Evolutionary conservation across 345 rosid genomes (phyloP), one percentile per base, ranked within the genome.

Genomic region (Aegle marmelos): DNA sequence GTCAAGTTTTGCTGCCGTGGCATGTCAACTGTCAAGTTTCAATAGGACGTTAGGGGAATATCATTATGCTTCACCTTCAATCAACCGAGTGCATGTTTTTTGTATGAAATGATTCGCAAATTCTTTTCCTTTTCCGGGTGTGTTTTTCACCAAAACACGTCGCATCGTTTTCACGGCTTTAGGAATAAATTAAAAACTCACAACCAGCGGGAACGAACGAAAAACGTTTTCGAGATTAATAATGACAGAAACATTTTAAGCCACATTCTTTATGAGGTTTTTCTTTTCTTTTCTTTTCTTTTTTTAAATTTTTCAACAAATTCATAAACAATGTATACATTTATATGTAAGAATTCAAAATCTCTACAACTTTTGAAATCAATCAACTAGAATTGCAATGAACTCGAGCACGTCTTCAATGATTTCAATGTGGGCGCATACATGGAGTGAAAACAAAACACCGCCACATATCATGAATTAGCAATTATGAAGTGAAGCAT

Each of bases 361-460:
- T 5, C 22, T 53, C 21, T 53, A 53, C 0, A 16, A 53, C 22
- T 1, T 5, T 53, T 53, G 57, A 53, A 53, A 53, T 64, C 24
- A 69, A 45, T 56, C 39, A 33, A 39, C 19, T 59, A 39, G 68
- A 34, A 57, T 16, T 25, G n/a, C 56, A 37, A 16, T 73, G 56
- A 37, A 37, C 36, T 57, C 17, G 76, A 34, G 67, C 65, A 10
- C 56, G 59, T 25, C 14, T 39, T 39, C 39, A 73, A 73, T 60
- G 54, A 73, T 73, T 73, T 60, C 67, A 7, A 39, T 61, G 68
- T 73, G 68, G 66, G 67, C 61, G 5, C 33, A 58, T 22, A 25
- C 1, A 13, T 1, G 2, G 28, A 39, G 16, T 25, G 45, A 3
- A 72, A 5, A 34, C 28, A 17, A 31, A 33, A 33, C 37, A 57